A percentile compares a stretch with the other conserved stretches of the same genome.
Evolutionary conservation across 2,329 filamentous ascomycete genomes (phyloP).

Genomic region (Sclerotinia borealis): DNA sequence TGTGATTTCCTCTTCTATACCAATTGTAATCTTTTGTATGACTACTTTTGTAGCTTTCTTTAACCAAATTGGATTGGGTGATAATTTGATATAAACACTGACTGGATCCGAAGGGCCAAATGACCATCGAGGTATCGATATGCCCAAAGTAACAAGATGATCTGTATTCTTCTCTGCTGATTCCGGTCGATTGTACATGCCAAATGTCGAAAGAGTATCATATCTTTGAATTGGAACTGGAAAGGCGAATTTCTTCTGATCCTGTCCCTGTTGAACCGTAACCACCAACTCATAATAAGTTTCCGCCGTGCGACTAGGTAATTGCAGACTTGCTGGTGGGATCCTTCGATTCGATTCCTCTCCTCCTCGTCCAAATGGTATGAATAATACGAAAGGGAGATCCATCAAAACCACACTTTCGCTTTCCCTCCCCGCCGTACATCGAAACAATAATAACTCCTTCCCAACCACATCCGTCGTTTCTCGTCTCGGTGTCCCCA

Average conservation of each 20-base stretch:
- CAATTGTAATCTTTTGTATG: constrained; percentile 88
- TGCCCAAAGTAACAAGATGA: constrained; percentile 84
- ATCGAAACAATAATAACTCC: constrained; percentile 87
- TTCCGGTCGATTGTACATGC: constrained; percentile 98
- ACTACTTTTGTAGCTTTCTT: constrained; percentile 86
- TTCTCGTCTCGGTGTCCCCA: constrained; percentile 85
- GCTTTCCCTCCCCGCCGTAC: constrained; percentile 73
- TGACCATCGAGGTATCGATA: constrained; percentile 90
- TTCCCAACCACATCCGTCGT: constrained; percentile 91
- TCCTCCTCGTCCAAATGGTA: constrained; percentile 86
- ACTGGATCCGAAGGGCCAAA: constrained; percentile 95
- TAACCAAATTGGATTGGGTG: constrained; percentile 87
- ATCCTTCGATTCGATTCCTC: constrained; percentile 86
- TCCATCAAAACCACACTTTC: constrained; percentile 95
- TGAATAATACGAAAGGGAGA: constrained; percentile 93
- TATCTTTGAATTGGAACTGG: constrained; percentile 88
- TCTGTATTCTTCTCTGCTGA: constrained; percentile 79
- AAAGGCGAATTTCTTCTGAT: constrained; percentile 86
- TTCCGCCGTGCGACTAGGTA: constrained; percentile 90
- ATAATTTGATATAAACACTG: constrained; percentile 89
- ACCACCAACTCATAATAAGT: constrained; percentile 97
- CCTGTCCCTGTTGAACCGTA: constrained; percentile 84
- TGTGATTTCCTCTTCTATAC: constrained; percentile 96
- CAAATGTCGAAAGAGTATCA: constrained; percentile 95
- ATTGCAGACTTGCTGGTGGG: constrained; percentile 83